Evolutionary conservation across 495 filamentous ascomycete genomes (phyloP).

Genomic region (Penicillium cinerascens): DNA sequence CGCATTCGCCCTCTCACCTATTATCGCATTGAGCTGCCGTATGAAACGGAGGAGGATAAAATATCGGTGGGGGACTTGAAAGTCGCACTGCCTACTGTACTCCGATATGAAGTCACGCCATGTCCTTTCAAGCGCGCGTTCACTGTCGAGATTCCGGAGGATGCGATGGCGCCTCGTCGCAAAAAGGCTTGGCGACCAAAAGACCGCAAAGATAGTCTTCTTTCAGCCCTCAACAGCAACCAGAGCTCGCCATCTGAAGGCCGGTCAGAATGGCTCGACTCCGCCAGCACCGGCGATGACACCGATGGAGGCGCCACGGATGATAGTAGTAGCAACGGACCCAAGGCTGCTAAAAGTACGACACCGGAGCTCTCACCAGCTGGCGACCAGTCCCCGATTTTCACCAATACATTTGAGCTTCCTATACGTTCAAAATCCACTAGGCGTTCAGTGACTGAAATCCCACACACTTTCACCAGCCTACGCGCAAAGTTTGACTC

Average conservation of each 20-base stretch:
- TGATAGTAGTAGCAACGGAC: constrained; percentile 29
- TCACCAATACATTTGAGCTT: constrained; percentile 10
- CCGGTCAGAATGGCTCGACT: constrained; percentile 23
- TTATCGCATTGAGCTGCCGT: constrained; percentile 84
- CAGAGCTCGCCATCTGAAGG: constrained; percentile 8
- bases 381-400: constrained; percentile 18
- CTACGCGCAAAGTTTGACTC: constrained; percentile 44
- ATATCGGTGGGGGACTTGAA: constrained; percentile 62
- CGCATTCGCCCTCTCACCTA: constrained; percentile 76
- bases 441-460: constrained; percentile 33
- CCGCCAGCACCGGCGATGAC: constrained; percentile 34
- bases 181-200: constrained; percentile 70
- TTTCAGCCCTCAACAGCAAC: constrained; percentile 7
- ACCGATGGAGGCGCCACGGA: constrained; percentile 41
- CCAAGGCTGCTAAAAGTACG: constrained; percentile 24
- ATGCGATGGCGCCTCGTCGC: constrained; percentile 59
- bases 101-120: constrained; percentile 81
- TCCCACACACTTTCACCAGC: constrained; percentile 43
- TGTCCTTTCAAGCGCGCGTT: constrained; percentile 82
- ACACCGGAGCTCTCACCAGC: constrained; percentile 27
- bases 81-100: constrained; percentile 59
- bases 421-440: constrained; percentile 17
- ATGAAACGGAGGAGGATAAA: constrained; percentile 55
- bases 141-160: constrained; percentile 69
- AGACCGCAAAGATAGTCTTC: constrained; percentile 43